phyloP scores from a whole-genome alignment of 2,329 filamentous ascomycete genomes.

The Xylaria sp. region DNA sequence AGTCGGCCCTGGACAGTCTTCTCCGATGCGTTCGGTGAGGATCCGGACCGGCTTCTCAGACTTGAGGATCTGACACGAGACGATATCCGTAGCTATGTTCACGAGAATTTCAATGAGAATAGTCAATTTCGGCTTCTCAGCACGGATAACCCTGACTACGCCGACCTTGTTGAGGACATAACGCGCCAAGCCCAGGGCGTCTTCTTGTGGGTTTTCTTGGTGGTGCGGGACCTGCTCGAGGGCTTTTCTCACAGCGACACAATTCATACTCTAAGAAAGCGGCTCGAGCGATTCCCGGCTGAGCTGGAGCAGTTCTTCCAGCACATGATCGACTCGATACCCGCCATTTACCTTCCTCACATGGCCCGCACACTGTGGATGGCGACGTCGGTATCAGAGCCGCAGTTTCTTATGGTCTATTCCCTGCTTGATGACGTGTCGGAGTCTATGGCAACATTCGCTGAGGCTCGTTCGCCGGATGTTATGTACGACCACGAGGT shows the following conservation, averaged over 20 bases:
- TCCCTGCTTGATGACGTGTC: slow-evolving; percentile 2
- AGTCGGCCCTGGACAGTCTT: slow-evolving; percentile 9
- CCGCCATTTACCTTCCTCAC: neutral
- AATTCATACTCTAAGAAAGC: neutral
- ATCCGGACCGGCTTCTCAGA: neutral
- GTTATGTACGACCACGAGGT: neutral
- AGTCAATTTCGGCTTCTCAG: slow-evolving; percentile 13
- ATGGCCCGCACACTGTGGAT: slow-evolving; percentile 1
- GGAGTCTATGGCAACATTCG: neutral
- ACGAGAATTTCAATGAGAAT: slow-evolving; percentile 1
- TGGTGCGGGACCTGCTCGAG: neutral
- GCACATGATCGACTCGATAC: slow-evolving; percentile 3
- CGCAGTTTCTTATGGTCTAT: neutral
- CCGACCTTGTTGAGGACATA: neutral
- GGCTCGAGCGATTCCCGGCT: neutral
- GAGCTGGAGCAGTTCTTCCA: slow-evolving; percentile 9
- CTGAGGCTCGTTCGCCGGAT: neutral
- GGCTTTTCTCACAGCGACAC: slow-evolving; percentile 2
- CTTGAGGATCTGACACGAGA: slow-evolving; percentile 6
- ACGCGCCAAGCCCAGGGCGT: neutral
- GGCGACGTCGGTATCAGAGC: neutral
- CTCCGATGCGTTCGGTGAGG: neutral
- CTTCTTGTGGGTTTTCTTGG: slow-evolving; percentile 9
- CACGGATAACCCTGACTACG: neutral
- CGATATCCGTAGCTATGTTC: slow-evolving; percentile 4